Percentiles rank a stretch among this genome's conserved stretches.
Evolutionary conservation across 345 rosid species (phyloP).

Genomic region (Corymbia maculata): DNA sequence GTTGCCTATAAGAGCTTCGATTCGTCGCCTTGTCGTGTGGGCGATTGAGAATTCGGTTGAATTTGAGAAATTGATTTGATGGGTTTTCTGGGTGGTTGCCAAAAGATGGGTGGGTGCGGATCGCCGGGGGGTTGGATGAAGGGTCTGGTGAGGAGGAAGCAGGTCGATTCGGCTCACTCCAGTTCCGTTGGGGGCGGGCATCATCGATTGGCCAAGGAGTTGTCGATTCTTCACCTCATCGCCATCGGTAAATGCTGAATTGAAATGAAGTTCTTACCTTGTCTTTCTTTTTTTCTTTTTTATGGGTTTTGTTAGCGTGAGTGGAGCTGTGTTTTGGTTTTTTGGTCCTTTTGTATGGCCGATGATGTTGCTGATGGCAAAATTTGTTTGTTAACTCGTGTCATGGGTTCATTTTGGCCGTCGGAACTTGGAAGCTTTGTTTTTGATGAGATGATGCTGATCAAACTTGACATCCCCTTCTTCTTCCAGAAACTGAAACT

Average conservation of each 20-base stretch:
- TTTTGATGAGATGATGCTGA: background rate
- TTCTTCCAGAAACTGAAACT: background rate
- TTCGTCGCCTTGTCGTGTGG: background rate
- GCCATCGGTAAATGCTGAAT: slow-evolving; percentile 46
- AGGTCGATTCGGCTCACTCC: slow-evolving; percentile 53
- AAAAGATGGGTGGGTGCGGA: slow-evolving; percentile 25
- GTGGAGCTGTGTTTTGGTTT: background rate
- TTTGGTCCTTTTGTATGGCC: background rate
- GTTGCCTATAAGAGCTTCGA: background rate
- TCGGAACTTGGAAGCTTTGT: background rate
- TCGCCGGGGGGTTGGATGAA: slow-evolving; percentile 35
- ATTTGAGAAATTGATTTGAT: slow-evolving; percentile 1
- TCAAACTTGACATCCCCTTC: background rate
- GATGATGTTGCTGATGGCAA: background rate
- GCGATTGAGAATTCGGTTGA: background rate
- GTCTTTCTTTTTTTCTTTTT: background rate
- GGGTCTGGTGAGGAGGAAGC: slow-evolving; percentile 61
- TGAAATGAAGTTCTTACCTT: background rate
- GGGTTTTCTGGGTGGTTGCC: slow-evolving; percentile 46
- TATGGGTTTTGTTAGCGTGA: background rate
- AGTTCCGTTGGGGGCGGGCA: slow-evolving; percentile 3
- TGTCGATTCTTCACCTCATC: slow-evolving; percentile 54
- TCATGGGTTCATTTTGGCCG: background rate
- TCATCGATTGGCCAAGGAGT: slow-evolving; percentile 56
- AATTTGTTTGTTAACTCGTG: background rate